Conservation (phyloP, 139 green algal species). For the Chlamydomonas applanata region DNA sequence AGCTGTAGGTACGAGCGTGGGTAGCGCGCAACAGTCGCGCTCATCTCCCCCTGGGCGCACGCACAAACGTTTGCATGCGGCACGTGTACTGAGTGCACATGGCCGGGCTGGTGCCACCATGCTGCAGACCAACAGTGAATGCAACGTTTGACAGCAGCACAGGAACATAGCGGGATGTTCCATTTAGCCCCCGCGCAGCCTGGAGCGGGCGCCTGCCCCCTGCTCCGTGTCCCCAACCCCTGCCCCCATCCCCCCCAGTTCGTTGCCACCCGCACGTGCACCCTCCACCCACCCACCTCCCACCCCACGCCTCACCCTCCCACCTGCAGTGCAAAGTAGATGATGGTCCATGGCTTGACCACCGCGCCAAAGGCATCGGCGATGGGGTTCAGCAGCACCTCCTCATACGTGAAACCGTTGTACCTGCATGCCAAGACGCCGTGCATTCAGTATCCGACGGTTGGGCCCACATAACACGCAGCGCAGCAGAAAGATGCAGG, state of each 20-base stretch:
- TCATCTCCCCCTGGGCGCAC: slow-evolving; percentile 52
- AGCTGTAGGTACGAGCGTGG: slow-evolving; percentile 28
- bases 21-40: slow-evolving; percentile 43
- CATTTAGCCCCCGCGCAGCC: not conserved
- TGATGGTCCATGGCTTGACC: slow-evolving; percentile 5
- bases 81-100: no score
- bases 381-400: slow-evolving; percentile 46
- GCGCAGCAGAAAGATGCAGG: no score
- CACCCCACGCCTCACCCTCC: not conserved
- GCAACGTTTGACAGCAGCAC: no score
- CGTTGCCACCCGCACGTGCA: not conserved
- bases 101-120: not conserved
- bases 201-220: no score
- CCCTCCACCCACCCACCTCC: not conserved
- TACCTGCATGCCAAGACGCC: slow-evolving; percentile 34
- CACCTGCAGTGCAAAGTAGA: slow-evolving; percentile 12
- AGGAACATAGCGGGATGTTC: no score
- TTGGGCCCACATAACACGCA: no score
- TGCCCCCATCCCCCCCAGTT: no score
- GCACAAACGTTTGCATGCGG: no score
- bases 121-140: no score
- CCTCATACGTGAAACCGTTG: slow-evolving; percentile 36
- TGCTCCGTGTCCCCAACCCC: no score
- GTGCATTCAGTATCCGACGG: no score
- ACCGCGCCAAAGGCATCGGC: slow-evolving; percentile 17